Base-by-base conservation (phyloP, 305 asterid genomes). In the Stenogyne calaminthoides region DNA sequence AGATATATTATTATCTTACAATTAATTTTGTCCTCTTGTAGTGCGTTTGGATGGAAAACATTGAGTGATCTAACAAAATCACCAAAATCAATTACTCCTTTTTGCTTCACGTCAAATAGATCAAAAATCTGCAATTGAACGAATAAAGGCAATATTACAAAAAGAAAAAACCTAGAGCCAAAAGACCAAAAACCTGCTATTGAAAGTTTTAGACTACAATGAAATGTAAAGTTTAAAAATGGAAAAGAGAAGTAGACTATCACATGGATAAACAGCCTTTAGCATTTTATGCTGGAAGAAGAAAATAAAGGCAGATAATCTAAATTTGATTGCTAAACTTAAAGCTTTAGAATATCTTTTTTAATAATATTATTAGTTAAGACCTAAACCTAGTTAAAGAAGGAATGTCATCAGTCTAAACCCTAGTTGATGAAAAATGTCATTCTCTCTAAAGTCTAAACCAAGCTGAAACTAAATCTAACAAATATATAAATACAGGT, bases 31-130 rank as follows among this genome's bases (percentile, higher is more conserved):
- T 88, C 93, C 73, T 88, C 93, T 78, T 54, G 83, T 58, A 83
- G 81, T n/a, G 93, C 93, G 64, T 88, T 88, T 40, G 93, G 93
- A 77, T 88, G 93, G 84, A 88, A 86, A 73, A 88, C 91, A 78
- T 80, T 84, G 66, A 88, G 89, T 25, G 93, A 79, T 80, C 87
- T 76, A 64, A 88, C 93, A 70, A 88, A 88, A 77, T 88, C 93
- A 61, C 93, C 87, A 78, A 88, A 88, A 72, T 88, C 91, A 76
- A 88, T 88, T 62, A 86, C 88, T 64, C 93, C 93, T 69, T 86
- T 88, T 60, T 77, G 88, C 82, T 88, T 88, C 83, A 81, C 91
- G 60, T 88, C 93, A 83, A 88, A 88, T 47, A 88, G 93, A 84
- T 88, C 87, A 78, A 88, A 88, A 49, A 88, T 88, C 93, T 88